Base-by-base conservation (phyloP, 768 basidiomycete genomes). In the Collybia nuda region DNA sequence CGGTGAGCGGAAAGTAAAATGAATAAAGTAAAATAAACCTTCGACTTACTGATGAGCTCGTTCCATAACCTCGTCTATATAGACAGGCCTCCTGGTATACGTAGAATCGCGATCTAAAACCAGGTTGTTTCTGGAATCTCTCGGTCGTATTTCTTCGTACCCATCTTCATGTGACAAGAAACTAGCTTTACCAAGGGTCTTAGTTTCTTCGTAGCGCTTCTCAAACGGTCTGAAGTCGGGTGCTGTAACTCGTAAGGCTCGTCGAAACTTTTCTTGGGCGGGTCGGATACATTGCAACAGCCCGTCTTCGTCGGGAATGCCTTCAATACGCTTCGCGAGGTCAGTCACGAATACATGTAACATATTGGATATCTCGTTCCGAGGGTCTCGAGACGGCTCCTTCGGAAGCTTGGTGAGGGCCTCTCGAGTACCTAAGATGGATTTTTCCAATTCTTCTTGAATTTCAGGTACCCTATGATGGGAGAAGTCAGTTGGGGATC, bases 181-280 rank as follows among this genome's bases (percentile, higher is more conserved):
- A 19, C 44, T n/a, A 2, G 65, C 45, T 28, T 48, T 54, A 0
- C 47, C 56, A 0, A 64, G 48, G 18, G 32, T 26, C 45, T 50
- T 66, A 18, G 47, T 54, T n/a, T 42, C 47, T 1, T 32, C 42
- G 19, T 48, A 42, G 15, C 37, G 47, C 14, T 49, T 63, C 19
- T 64, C 67, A 54, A 77, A 82, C 0, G 86, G 85, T 5, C 71
- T 54, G 53, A 90, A 89, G 2, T 75, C 59, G 0, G 87, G 87
- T 0, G 82, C 78, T 0, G 86, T 87, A 0, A 40, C 42, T 1
- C 74, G 71, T 38, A 89, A 81, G 0, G 67, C 66, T 0, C 47
- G 47, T 8, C 73, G 69, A 64, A 89, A 90, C 0, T 32, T 32
- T 5, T 72, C 64, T 38, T 82, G 78, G 0, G 68, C 66, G 0